Base-by-base conservation (phyloP, 2,329 filamentous ascomycete genomes). In the Monosporascus sp. region DNA sequence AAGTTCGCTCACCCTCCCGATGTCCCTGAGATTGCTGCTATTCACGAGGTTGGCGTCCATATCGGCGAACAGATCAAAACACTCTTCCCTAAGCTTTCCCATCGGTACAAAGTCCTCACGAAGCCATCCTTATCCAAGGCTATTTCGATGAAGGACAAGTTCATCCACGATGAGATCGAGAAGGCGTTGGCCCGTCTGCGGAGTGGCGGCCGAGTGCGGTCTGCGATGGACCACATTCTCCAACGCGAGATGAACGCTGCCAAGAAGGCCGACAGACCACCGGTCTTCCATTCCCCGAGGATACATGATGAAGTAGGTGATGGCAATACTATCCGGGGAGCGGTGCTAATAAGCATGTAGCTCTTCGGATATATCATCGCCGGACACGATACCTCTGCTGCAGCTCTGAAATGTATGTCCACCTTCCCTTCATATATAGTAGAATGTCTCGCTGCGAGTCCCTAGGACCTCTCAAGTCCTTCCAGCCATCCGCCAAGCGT, bases 201-300 rank as follows among this genome's bases (percentile, higher is more conserved):
- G 6, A 56, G 47, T n/a, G 61, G 59, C 31, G 44, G 49, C 22
- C 54, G 54, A 4, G 56, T 52, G 24, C 48, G 51, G 7, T 64
- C 61, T 17, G 62, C 63, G 1, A 54, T 66, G 44, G 70, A 72
- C 39, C 62, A 71, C 39, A 61, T 73, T 5, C 51, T 73, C 2
- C 60, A 62, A 53, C 57, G 70, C 9, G 71, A 73, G 57, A 61
- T 63, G 22, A 37, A 49, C 1, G 54, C 63, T 0, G 68, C 71
- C 0, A 52, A 63, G 38, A 72, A 70, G 25, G 62, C 60, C 14
- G 63, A 58, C 0, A 58, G 68, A 3, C 39, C 54, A 17, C 68
- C 69, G 0, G 50, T 66, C 11, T 70, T 71, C 25, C 51, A 66
- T 43, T 67, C 62, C 1, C 50, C 56, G 7, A 58, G 54, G 1